Evolutionary conservation across 352 stramenopile genomes (phyloP).

Genomic region (Phytophthora tubulina): DNA sequence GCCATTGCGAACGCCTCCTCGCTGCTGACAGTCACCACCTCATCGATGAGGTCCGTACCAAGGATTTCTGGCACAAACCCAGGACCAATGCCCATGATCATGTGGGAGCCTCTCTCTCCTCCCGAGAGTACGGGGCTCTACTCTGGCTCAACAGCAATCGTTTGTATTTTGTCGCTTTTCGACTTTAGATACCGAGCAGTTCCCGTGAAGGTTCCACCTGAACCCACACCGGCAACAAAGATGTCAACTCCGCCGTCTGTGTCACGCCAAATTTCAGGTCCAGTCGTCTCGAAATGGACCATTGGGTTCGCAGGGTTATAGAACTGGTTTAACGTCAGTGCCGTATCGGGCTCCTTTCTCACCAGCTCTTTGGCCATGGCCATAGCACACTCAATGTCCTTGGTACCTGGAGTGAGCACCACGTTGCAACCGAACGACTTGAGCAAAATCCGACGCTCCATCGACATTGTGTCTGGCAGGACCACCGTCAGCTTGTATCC

Average conservation of each 20-base stretch:
- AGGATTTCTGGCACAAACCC: constrained; percentile 86
- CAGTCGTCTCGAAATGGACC: constrained; percentile 32
- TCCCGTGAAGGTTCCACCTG: constrained; percentile 87
- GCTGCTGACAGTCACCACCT: constrained; percentile 87
- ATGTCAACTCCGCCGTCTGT: constrained; percentile 27
- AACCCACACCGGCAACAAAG: constrained; percentile 72
- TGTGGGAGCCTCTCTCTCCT: constrained; percentile 79
- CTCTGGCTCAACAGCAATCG: constrained; percentile 78
- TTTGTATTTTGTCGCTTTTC: constrained; percentile 76
- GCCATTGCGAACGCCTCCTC: constrained; percentile 86
- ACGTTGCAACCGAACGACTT: constrained; percentile 16
- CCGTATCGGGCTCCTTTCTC: constrained; percentile 19
- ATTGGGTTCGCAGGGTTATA: constrained; percentile 29
- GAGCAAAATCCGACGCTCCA: constrained; percentile 34
- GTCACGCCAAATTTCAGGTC: constrained; percentile 29
- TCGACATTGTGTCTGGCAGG: constrained; percentile 35
- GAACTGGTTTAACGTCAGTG: constrained; percentile 29
- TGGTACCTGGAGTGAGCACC: constrained; percentile 61
- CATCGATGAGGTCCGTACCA: constrained; percentile 86
- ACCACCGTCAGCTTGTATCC: constrained; percentile 36
- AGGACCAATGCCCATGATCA: constrained; percentile 88
- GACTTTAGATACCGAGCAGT: constrained; percentile 88
- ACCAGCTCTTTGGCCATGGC: constrained; percentile 30
- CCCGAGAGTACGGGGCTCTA: constrained; percentile 82
- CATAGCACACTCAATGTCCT: constrained; percentile 33